Evolutionary conservation across 2,329 filamentous ascomycete genomes (phyloP), one percentile per base, ranked within the genome.

Genomic region (Triangularia setosa): DNA sequence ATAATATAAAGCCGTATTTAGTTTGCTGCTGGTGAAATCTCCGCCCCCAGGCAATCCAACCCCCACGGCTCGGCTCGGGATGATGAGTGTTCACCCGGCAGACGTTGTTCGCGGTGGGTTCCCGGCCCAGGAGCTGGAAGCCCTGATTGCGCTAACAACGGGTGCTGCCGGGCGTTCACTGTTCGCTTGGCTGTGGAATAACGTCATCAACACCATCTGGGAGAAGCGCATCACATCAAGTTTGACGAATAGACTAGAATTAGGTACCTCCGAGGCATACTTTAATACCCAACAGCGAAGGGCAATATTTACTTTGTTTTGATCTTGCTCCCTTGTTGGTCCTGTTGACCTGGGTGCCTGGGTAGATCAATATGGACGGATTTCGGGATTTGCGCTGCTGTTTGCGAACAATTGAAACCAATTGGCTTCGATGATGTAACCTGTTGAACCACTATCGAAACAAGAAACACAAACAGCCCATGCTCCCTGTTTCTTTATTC

Each of bases 1-100:
- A 69, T 75, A 61, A 70, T 76, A 72, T 74, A 68, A 73, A 28
- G 21, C 21, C 23, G 52, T n/a, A 14, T 40, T n/a, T n/a, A 3
- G 33, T 40, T n/a, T n/a, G 12, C 14, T 40, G 33, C 14, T 33
- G 27, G 6, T 33, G 11, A 33, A 33, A 2, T 33, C 30, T 33
- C 30, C 30, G 11, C 11, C 11, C 30, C 30, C 11, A 3, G 30
- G 11, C 30, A 8, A 12, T 33, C 30, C 6, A 40, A 3, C 12
- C 12, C 30, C n/a, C n/a, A n/a, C n/a, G 18, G n/a, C 40, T 48
- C 40, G 40, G 40, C 11, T 40, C 16, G 35, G 35, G 35, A n/a
- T 40, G 35, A n/a, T 14, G 35, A 40, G n/a, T 40, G 16, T 4
- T 40, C 35, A n/a, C 35, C 9, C 35, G 35, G 35, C 35, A 40